Conservation (phyloP, 305 asterid species). For the Solanum hybrid region DNA sequence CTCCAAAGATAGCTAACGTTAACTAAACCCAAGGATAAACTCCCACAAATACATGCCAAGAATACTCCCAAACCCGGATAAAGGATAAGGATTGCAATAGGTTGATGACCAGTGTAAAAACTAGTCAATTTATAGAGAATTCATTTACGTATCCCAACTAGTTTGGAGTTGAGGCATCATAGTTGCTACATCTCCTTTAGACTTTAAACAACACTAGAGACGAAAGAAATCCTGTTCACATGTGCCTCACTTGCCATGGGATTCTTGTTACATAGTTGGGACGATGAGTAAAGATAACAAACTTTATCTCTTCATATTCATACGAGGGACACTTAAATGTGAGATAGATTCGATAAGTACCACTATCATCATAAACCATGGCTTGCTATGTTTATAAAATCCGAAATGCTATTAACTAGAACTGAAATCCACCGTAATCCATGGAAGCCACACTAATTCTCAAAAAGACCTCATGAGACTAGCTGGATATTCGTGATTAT, state of each 20-base stretch:
- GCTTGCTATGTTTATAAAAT: not conserved
- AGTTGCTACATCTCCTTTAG: not conserved
- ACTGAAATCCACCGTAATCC: not conserved
- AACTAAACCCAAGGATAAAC: not conserved
- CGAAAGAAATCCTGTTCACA: not conserved
- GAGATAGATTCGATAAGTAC: not conserved
- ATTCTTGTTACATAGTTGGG: not conserved
- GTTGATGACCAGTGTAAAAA: not conserved
- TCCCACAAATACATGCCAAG: not conserved
- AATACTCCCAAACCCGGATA: not conserved
- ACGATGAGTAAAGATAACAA: not conserved
- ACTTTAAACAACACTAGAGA: not conserved
- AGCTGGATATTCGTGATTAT: not conserved
- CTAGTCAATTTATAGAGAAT: not conserved
- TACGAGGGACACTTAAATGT: not conserved
- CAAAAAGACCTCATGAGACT: not conserved
- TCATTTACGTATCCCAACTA: not conserved
- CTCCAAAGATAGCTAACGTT: not conserved
- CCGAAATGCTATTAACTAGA: not conserved
- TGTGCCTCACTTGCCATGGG: not conserved
- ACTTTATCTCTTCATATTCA: not conserved
- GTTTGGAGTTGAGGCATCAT: not conserved
- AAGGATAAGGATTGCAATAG: not conserved
- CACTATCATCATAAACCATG: not conserved
- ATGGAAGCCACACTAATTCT: not conserved